Base-by-base conservation (phyloP, 495 filamentous ascomycete genomes). In the Hyaloscypha hepaticicola region DNA sequence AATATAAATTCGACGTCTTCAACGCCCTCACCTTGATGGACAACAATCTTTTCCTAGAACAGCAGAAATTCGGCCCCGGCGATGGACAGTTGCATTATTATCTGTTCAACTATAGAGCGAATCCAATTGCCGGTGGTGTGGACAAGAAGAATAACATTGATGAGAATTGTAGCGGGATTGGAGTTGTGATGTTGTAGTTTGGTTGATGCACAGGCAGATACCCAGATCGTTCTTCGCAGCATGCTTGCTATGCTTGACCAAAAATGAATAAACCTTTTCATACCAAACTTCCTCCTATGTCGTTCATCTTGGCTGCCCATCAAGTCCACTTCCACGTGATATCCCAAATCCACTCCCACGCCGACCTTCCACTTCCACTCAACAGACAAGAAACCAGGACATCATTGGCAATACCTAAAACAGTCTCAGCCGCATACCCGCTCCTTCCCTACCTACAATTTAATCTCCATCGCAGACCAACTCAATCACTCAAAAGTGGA, bases 21-120 rank as follows among this genome's bases (percentile, higher is more conserved):
- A 99, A 99, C 68, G 94, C 91, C 0, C 83, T 99, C 22, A 96
- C 95, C 0, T 80, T 96, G 31, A 85, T 96, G 70, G 95, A 99
- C 73, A 99, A 98, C 77, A 86, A 87, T 5, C 81, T 98, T 21
- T 99, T 99, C 83, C 82, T 99, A 12, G 87, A 91, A 69, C 80
- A 96, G 58, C 90, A 96, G 70, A 96, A 94, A 75, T 99, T 97
- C 65, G 94, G 93, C 26, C 85, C 88, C 7, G 95, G 95, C 19
- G 95, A 99, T 72, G 95, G 95, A 53, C 90, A 93, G 72, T 79
- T 99, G 62, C 92, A 98, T 72, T 99, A 89, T 76, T 99, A 99
- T 73, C 81, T 99, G 16, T 99, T 94, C 81, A 99, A 98, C 78
- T 99, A 96, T 81, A 87, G 91, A 34, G 89, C 92, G 9, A 83